Conservation (phyloP, 2,329 filamentous ascomycete species). For the Trichoderma sp. region DNA sequence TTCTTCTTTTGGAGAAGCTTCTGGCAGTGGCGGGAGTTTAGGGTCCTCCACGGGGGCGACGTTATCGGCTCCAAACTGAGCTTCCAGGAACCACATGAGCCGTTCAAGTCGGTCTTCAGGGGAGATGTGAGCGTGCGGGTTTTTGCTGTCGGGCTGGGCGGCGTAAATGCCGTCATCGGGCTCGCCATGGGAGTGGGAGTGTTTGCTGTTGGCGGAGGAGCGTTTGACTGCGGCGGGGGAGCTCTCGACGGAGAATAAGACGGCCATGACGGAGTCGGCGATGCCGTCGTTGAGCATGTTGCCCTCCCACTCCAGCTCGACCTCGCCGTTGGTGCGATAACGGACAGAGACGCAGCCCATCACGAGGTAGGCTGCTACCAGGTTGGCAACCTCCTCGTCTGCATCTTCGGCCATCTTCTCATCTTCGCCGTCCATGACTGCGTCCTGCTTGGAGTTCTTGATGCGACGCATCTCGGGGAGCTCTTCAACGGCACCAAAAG, state of each 20-base stretch:
- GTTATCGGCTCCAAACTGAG: slow-evolving; percentile 87
- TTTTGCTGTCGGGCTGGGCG: slow-evolving; percentile 51
- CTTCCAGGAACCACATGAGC: slow-evolving; percentile 94
- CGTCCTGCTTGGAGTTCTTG: slow-evolving; percentile 39
- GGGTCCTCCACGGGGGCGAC: slow-evolving; percentile 75
- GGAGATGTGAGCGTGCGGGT: slow-evolving; percentile 73
- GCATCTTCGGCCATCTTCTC: slow-evolving; percentile 53
- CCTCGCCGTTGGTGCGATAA: slow-evolving; percentile 74
- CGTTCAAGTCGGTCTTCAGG: slow-evolving; percentile 79
- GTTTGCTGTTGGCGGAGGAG: slow-evolving; percentile 38
- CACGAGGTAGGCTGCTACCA: slow-evolving; percentile 66
- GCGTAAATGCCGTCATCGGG: slow-evolving; percentile 41
- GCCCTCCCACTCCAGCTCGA: slow-evolving; percentile 95
- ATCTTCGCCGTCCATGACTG: slow-evolving; percentile 40
- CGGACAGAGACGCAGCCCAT: slow-evolving; percentile 92
- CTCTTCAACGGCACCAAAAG: slow-evolving; percentile 84
- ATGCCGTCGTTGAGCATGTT: slow-evolving; percentile 98
- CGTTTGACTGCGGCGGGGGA: slow-evolving; percentile 93
- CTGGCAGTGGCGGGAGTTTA: slow-evolving; percentile 51
- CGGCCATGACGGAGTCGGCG: slow-evolving; percentile 94
- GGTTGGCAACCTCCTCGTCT: slow-evolving; percentile 64
- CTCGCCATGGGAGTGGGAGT: slow-evolving; percentile 38
- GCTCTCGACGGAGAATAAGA: slow-evolving; percentile 88
- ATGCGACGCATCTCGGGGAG: slow-evolving; percentile 57
- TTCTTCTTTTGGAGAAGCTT: slow-evolving; percentile 33